A percentile compares a stretch with the other conserved stretches of the same genome.
Evolutionary conservation across 2,329 filamentous ascomycete genomes (phyloP).

Genomic region (Pestalotiopsis sp.): DNA sequence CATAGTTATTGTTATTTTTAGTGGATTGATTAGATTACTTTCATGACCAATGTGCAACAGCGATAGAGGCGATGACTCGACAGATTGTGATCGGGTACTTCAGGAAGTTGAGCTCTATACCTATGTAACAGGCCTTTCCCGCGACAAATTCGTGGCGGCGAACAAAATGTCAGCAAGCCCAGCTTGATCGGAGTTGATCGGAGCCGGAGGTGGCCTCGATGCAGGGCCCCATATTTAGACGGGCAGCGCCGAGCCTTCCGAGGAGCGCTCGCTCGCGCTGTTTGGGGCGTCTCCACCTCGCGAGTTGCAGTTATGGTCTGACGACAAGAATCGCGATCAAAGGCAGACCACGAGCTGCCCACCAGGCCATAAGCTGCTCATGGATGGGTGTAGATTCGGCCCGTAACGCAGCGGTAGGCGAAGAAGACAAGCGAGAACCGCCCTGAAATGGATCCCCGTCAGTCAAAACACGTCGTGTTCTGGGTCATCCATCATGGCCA

Average conservation of each 20-base stretch:
- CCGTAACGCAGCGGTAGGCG: background rate
- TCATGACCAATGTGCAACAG: background rate
- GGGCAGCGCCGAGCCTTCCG: background rate
- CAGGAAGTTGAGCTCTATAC: background rate
- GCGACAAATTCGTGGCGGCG: background rate
- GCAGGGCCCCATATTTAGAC: background rate
- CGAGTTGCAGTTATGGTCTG: background rate
- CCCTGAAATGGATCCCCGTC: background rate
- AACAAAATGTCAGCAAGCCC: background rate
- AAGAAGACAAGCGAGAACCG: background rate
- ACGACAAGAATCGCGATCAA: background rate
- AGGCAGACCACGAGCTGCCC: background rate
- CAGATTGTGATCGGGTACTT: background rate
- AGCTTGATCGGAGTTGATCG: constrained; percentile 4
- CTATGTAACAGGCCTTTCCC: background rate
- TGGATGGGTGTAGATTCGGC: background rate
- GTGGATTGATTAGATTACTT: background rate
- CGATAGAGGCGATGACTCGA: background rate
- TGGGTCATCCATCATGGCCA: background rate
- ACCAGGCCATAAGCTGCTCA: background rate
- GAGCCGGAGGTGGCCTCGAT: background rate
- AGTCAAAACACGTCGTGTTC: background rate
- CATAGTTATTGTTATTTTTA: background rate
- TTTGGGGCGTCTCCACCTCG: background rate
- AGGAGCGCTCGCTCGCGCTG: background rate